phyloP scores from a whole-genome alignment of 208 protist species.

The Leishmania aethiopica region DNA sequence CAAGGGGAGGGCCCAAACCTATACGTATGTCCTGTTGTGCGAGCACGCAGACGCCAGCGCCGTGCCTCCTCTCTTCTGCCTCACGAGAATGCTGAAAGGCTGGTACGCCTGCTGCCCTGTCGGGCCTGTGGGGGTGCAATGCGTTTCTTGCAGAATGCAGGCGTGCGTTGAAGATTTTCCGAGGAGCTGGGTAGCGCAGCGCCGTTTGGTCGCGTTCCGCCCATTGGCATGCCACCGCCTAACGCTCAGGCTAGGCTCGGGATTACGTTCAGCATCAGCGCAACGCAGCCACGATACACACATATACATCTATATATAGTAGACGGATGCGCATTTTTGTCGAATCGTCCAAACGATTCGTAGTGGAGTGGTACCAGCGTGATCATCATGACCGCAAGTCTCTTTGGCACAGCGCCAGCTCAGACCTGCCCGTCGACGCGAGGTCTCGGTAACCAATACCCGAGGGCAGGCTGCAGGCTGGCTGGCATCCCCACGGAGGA shows the following conservation, averaged over 20 bases:
- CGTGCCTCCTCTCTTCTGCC: background rate
- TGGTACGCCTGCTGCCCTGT: too few species aligned
- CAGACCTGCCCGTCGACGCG: background rate
- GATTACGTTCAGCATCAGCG: background rate
- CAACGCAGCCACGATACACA: background rate
- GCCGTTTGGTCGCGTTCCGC: background rate
- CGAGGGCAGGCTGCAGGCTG: background rate
- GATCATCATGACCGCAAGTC: background rate
- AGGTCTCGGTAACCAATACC: background rate
- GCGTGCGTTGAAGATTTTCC: background rate
- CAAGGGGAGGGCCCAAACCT: background rate
- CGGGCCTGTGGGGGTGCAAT: background rate
- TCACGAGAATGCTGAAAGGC: background rate
- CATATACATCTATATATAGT: background rate
- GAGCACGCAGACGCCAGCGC: background rate
- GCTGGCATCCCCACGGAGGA: background rate
- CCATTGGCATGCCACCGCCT: background rate
- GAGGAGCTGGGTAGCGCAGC: too few species aligned
- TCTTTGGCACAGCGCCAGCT: background rate
- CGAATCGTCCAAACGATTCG: background rate
- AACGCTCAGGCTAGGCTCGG: background rate
- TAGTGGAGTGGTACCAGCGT: background rate
- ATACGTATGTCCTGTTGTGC: background rate
- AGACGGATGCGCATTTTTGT: background rate
- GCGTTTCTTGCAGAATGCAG: background rate